Percentiles rank a stretch among this genome's conserved stretches.
phyloP scores from a whole-genome alignment of 202 grass and related monocot genomes.

The Brachypodium distachyon region DNA sequence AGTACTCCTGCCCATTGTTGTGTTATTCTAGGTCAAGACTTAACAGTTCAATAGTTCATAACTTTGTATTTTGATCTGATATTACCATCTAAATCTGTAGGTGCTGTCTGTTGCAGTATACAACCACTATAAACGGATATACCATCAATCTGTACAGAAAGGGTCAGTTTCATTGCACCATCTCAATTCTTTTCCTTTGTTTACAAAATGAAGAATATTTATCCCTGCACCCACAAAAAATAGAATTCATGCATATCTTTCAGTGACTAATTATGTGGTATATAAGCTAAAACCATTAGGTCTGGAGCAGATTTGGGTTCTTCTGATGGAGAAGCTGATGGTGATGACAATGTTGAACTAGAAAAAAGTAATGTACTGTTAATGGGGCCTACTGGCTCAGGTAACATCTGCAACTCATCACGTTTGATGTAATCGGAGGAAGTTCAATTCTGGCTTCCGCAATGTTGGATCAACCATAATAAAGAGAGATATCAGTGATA shows the following conservation, averaged over 20 bases:
- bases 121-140: slow-evolving; percentile 99
- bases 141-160: slow-evolving; percentile 69
- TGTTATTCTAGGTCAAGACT: background rate
- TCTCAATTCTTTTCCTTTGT: background rate
- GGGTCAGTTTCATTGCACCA: slow-evolving; percentile 45
- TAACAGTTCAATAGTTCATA: background rate
- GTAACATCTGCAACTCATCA: slow-evolving; percentile 30
- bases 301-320: slow-evolving; percentile 60
- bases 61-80: slow-evolving; percentile 4
- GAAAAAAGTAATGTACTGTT: slow-evolving; percentile 98
- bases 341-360: slow-evolving; percentile 76
- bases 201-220: background rate
- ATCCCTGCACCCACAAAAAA: slow-evolving; percentile 9
- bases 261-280: slow-evolving; percentile 46
- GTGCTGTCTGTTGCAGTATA: slow-evolving; percentile 96
- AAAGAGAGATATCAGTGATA: background rate
- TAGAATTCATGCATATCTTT: slow-evolving; percentile 17
- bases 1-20: background rate
- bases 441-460: background rate
- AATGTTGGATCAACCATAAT: slow-evolving; percentile 2
- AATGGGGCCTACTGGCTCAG: slow-evolving; percentile 98
- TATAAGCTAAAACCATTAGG: slow-evolving; percentile 61
- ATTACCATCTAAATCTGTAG: slow-evolving; percentile 42
- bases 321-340: slow-evolving; percentile 60
- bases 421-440: slow-evolving; percentile 16